phyloP scores from a whole-genome alignment of 2,329 filamentous ascomycete species.

The Cladosporium cucumerinum region DNA sequence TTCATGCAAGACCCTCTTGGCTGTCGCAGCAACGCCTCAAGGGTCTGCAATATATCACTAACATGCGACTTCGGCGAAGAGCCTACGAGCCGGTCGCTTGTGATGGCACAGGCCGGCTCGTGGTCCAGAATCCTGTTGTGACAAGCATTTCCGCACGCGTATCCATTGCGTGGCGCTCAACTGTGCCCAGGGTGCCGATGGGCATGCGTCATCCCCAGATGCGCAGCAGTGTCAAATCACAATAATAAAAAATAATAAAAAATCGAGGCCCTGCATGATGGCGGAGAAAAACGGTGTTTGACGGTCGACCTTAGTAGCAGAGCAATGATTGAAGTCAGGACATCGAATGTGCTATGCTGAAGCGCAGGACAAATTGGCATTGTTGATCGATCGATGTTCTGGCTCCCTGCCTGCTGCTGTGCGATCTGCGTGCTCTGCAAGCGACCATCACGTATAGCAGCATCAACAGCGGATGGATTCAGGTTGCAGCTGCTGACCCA shows the following conservation, averaged over 20 bases:
- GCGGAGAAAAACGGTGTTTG: not conserved
- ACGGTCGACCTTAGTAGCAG: not conserved
- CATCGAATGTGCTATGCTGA: not conserved
- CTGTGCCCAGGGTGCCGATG: not conserved
- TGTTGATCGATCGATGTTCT: not conserved
- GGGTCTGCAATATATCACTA: slow-evolving; percentile 2
- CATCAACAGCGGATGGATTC: slow-evolving; percentile 2
- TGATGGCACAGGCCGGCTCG: slow-evolving; percentile 1
- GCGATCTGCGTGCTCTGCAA: not conserved
- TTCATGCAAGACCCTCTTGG: not conserved
- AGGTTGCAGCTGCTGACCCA: slow-evolving; percentile 12
- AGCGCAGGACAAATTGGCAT: not conserved
- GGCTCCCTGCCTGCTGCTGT: not conserved
- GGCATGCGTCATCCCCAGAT: slow-evolving; percentile 10
- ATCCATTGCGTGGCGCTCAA: slow-evolving; percentile 10
- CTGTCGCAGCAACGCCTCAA: not conserved
- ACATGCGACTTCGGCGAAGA: slow-evolving; percentile 1
- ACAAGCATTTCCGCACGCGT: slow-evolving; percentile 7
- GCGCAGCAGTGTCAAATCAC: not conserved
- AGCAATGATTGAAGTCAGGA: not conserved
- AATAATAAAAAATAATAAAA: slow-evolving; percentile 4
- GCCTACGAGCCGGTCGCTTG: not conserved
- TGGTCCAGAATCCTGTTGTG: slow-evolving; percentile 5
- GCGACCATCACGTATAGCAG: not conserved
- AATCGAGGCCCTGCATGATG: slow-evolving; percentile 6